Evolutionary conservation across 768 basidiomycete genomes (phyloP), one percentile per base, ranked within the genome.

Genomic region (Tylopilus balloui): DNA sequence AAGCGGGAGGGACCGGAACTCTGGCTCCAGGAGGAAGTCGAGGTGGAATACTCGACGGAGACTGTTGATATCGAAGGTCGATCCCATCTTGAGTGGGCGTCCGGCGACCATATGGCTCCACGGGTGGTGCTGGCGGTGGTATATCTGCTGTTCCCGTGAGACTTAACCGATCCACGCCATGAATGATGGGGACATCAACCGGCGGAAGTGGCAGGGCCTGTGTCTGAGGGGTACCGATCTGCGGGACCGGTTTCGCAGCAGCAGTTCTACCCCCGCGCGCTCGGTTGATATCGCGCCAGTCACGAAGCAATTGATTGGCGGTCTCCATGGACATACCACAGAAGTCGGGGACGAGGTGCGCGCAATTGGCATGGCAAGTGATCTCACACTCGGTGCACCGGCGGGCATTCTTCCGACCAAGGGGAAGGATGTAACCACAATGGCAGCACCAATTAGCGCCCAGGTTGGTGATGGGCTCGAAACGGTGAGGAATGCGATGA

Each of bases 321-420:
- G 91, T 95, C 70, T 97, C 95, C 95, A 98, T 98, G 31, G 93
- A 92, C 94, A 99, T 97, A 36, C 96, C 96, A 62, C 96, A 99
- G 70, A 99, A 98, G 70, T 99, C 95, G 50, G 96, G 96, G 34
- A 99, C 96, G 49, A 98, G 81, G 68, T 99, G 96, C 1, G 93
- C 90, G 71, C 96, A 99, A 55, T 92, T 89, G 17, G 92, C 92
- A 69, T 99, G 96, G 60, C 93, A 97, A 39, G 95, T 97, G 58
- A 98, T 84, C 61, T 87, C 83, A 71, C 96, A 99, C 68, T 98
- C 95, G 0, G 90, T 84, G 67, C 96, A 99, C 69, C 88, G 88
- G 48, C 92, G 84, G 19, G 95, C 88, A 67, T 97, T 95, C 76
- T 98, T 98, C 56, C 94, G 84, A 44, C 95, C 95, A 41, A 98